phyloP scores from a whole-genome alignment of 371 early-diverging fungal genomes.

The Dichotomocladium elegans region DNA sequence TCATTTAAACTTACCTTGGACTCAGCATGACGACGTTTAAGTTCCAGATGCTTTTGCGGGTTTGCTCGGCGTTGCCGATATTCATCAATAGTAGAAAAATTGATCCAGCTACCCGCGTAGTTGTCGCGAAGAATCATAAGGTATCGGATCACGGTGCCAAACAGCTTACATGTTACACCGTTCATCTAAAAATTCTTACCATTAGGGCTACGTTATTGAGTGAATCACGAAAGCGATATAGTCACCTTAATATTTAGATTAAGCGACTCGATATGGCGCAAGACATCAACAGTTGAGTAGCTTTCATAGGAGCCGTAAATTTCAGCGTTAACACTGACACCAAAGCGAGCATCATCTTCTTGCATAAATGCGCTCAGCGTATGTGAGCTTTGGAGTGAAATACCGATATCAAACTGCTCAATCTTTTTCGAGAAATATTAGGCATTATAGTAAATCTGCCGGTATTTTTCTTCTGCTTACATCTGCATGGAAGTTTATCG shows the following conservation, averaged over 20 bases:
- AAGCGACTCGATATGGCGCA: conserved; percentile 57
- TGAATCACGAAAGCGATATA: too few relatives aligned
- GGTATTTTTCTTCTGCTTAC: conserved; percentile 21
- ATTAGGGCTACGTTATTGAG: too few relatives aligned
- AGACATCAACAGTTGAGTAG: conserved; percentile 51
- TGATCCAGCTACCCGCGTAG: conserved; percentile 68
- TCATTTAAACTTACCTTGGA: conserved; percentile 43
- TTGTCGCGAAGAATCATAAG: conserved; percentile 74
- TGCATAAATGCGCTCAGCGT: conserved; percentile 69
- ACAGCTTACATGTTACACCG: conserved; percentile 60
- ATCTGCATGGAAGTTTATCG: conserved; percentile 54
- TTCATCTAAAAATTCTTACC: conserved; percentile 42
- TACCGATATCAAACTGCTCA: conserved; percentile 41
- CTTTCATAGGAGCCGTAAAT: conserved; percentile 66
- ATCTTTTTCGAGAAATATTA: conserved; percentile 23
- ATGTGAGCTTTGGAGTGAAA: conserved; percentile 67
- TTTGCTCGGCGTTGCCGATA: conserved; percentile 58
- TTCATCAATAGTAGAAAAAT: conserved; percentile 73
- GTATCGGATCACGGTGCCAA: conserved; percentile 71
- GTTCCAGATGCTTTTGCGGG: conserved; percentile 36
- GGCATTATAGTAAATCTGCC: background rate
- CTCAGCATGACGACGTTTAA: conserved; percentile 52
- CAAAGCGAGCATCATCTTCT: conserved; percentile 56
- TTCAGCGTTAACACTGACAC: conserved; percentile 40
- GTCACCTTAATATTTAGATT: conserved; percentile 61